Evolutionary conservation across 495 filamentous ascomycete species (phyloP).

Genomic region (Aspergillus olivimuriae): DNA sequence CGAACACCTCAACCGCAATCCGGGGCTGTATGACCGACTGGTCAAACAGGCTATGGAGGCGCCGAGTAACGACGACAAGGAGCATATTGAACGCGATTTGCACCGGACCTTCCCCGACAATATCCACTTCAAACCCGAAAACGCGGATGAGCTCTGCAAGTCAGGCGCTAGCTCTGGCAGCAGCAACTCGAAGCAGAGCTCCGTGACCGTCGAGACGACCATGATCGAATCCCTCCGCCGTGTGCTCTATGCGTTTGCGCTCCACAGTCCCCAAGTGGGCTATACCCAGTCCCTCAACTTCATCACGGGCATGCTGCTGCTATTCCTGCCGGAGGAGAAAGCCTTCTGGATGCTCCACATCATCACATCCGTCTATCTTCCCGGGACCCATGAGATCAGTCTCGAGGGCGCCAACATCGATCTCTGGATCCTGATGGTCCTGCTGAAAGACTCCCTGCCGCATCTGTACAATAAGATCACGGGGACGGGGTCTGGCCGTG

Average conservation of each 20-base stretch:
- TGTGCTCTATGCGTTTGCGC: slow-evolving; percentile 82
- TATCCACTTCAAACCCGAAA: slow-evolving; percentile 77
- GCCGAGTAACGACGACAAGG: slow-evolving; percentile 63
- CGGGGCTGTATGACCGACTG: slow-evolving; percentile 66
- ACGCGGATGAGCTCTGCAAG: slow-evolving; percentile 15
- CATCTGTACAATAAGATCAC: slow-evolving; percentile 84
- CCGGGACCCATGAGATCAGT: slow-evolving; percentile 86
- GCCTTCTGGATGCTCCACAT: slow-evolving; percentile 93
- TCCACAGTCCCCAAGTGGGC: slow-evolving; percentile 82
- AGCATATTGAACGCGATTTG: slow-evolving; percentile 91
- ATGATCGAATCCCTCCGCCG: slow-evolving; percentile 76
- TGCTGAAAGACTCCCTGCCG: slow-evolving; percentile 76
- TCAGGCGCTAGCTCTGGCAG: slow-evolving; percentile 18
- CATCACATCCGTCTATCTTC: slow-evolving; percentile 80
- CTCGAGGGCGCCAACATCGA: slow-evolving; percentile 93
- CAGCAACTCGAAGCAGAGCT: slow-evolving; percentile 23
- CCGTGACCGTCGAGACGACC: slow-evolving; percentile 55
- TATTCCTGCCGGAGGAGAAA: slow-evolving; percentile 89
- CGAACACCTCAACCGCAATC: slow-evolving; percentile 62
- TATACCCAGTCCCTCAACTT: slow-evolving; percentile 98
- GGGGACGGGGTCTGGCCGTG: slow-evolving; percentile 51
- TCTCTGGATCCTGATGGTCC: slow-evolving; percentile 85
- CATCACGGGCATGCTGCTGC: slow-evolving; percentile 86
- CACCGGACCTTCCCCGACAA: slow-evolving; percentile 97
- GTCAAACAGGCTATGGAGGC: slow-evolving; percentile 56